Evolutionary conservation across 805 yeast species (phyloP).

Genomic region (Yamadazyma takamatsuzukensis): DNA sequence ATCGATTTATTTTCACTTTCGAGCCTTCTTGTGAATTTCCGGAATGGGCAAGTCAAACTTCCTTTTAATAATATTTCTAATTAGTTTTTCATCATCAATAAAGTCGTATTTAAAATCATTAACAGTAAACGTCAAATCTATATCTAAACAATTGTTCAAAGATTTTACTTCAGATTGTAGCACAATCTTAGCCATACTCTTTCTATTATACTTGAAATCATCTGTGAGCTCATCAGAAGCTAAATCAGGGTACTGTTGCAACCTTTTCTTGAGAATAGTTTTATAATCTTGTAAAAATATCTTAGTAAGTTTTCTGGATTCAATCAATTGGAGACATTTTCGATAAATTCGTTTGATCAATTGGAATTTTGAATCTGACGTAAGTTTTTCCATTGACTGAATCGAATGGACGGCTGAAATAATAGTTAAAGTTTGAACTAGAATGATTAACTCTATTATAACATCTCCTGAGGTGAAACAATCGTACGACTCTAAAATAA

Average conservation of each 20-base stretch:
- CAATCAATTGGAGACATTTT: constrained; percentile 61
- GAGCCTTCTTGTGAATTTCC: neutral
- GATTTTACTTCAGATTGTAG: constrained; percentile 54
- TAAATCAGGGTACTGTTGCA: constrained; percentile 47
- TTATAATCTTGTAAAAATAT: constrained; percentile 25
- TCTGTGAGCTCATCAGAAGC: constrained; percentile 18
- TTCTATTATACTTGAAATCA: constrained; percentile 14
- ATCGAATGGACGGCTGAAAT: constrained; percentile 22
- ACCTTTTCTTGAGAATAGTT: constrained; percentile 29
- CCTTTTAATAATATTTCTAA: constrained; percentile 57
- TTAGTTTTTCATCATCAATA: constrained; percentile 57
- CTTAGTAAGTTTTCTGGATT: constrained; percentile 46
- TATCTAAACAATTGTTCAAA: constrained; percentile 37
- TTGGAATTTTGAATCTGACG: constrained; percentile 19
- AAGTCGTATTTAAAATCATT: constrained; percentile 29
- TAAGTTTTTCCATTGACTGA: constrained; percentile 16
- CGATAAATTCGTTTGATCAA: constrained; percentile 49
- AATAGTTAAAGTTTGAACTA: constrained; percentile 50
- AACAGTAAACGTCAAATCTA: constrained; percentile 20
- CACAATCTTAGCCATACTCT: constrained; percentile 52
- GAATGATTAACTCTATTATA: constrained; percentile 52
- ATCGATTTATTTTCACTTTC: neutral
- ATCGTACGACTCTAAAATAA: constrained; percentile 57
- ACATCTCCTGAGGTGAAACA: constrained; percentile 56
- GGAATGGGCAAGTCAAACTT: constrained; percentile 11